Evolutionary conservation across 106 monocot species (phyloP), one percentile per base, ranked within the genome.

Genomic region (Cymbidium sinense): DNA sequence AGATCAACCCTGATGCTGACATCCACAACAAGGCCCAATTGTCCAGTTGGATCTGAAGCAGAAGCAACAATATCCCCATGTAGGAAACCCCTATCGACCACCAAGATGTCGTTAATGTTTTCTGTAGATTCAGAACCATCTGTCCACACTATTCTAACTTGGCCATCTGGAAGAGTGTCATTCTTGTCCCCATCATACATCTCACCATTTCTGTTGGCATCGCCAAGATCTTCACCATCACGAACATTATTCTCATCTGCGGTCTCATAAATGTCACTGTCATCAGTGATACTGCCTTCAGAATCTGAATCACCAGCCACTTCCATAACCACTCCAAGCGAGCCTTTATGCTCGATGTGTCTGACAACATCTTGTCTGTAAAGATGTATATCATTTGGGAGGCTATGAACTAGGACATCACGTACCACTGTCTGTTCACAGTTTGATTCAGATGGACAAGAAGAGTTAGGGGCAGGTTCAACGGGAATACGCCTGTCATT

Each of bases 331-430:
- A 94, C 70, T n/a, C 93, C 96, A 79, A 90, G 86, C 72, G 86
- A 54, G 62, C 83, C 83, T 70, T 88, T 81, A 78, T 72, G 41
- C 75, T 89, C 88, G 43, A 64, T 83, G 81, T 85, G 82, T 73
- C 74, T 81, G 50, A 96, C 96, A 79, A 96, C 87, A 83, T 96
- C 96, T 74, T 96, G 78, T 84, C 88, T 86, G 76, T 94, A 96
- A 15, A 96, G 70, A 84, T 77, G 81, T 37, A 4, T 62, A 30
- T 86, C 86, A 33, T 35, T 86, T 17, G 78, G 55, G 19, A 75
- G 50, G 55, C 51, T 81, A 70, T 31, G 52, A 47, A 77, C 33
- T 81, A 34, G 70, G 28, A 75, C 52, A 36, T 83, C 77, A 76
- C 61, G 54, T 1, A 30, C 71, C 9, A 58, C 19, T 23, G 74